Base-by-base conservation (phyloP, 2,329 filamentous ascomycete species). In the Lasiodiplodia sp. region DNA sequence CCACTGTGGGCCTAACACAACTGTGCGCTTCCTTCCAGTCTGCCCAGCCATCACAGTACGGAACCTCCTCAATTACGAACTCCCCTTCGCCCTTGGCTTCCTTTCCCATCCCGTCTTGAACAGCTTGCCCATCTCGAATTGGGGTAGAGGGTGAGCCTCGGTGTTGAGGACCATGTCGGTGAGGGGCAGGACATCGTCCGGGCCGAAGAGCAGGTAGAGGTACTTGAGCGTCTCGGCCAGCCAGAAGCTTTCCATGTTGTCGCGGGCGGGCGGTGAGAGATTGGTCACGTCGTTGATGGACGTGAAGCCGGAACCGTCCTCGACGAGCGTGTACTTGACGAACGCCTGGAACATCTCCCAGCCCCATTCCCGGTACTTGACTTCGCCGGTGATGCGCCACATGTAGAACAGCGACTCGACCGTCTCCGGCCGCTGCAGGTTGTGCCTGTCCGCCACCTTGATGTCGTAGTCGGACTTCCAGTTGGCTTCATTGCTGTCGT, bases 241-340 rank as follows among this genome's bases (percentile, higher is more conserved):
- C 96, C 96, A 99, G 82, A 98, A 98, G 78, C 93, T 96, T 83
- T 99, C 96, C 95, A 99, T 97, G 74, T 98, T 98, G 80, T 99
- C 95, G 70, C 89, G 86, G 56, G 84, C 83, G 16, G 83, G 79
- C 0, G 93, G 89, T 23, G 94, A 94, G 11, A 96, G 81, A 5
- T 81, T 80, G 72, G 91, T 90, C 31, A 94, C 94, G 76, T 96
- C 88, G 21, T 86, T 86, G 70, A 98, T 84, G 72, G 91, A 94
- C 0, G 92, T 93, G 77, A 96, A 98, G 0, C 94, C 94, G 49
- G 90, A 90, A 47, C 89, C 89, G 49, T 94, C 91, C 53, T 88
- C 85, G 2, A 97, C 91, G 7, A 91, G 88, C 0, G 93, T 97
- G 80, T 97, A 87, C 75, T 93, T 91, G 80, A 95, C 86, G 78